Base-by-base conservation (phyloP, 495 filamentous ascomycete genomes). In the Tuber indicum region DNA sequence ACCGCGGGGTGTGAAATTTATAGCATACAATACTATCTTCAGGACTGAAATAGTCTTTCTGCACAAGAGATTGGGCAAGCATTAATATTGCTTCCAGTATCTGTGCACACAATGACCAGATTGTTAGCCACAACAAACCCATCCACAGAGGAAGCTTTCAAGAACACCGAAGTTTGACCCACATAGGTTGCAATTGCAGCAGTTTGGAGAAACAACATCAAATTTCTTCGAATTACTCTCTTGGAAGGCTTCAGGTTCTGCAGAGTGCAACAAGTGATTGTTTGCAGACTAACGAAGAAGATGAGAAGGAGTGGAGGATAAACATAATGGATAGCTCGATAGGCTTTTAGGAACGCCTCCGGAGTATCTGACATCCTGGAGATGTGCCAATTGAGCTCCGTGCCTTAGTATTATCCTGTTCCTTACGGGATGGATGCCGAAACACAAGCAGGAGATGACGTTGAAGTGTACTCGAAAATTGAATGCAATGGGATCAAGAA, bases 251-350 rank as follows among this genome's bases (percentile, higher is more conserved):
- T 84, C 19, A 86, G 82, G 52, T 83, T 88, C 76, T 89, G 88
- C 44, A 91, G 83, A 16, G 87, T 89, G 80, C 87, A 91, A 71
- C 89, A 82, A 36, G 87, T 87, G 74, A 89, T 79, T 42, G 84
- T 84, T n/a, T 86, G 84, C 21, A 89, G 84, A 62, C 84, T 72
- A 73, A 87, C 76, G 81, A 89, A 91, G 84, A 89, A 90, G 76
- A 86, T 41, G 71, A 91, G 89, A 72, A 90, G 81, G 47, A 86
- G 75, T 42, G 86, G 83, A 10, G 90, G 90, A 80, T 88, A 89
- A 62, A 83, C 83, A 81, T 91, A 91, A 81, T 88, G 87, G 23
- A 80, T 80, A 32, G 36, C 72, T 47, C 77, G 71, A 26, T 77
- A 73, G 58, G 73, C 78, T 72, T 80, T 80, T 66, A 43, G n/a